These are phyloP conservation scores for Ogataea methanolica DNA, from an alignment of 805 yeast species.

Conservation along the genomic window DNA sequence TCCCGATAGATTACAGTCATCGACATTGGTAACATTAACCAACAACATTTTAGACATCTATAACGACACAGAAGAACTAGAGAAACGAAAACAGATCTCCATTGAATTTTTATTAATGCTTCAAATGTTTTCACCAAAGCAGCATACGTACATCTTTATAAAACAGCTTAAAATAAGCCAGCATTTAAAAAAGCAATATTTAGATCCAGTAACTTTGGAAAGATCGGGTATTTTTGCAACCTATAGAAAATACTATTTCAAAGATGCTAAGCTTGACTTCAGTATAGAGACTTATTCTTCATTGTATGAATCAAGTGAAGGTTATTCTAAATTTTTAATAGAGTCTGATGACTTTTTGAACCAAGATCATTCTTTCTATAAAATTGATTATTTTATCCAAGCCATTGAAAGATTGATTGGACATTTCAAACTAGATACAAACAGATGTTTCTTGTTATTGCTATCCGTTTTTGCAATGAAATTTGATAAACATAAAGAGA, in stretches of 20 bases:
- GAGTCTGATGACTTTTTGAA: slow-evolving; percentile 41
- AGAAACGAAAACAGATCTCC: slow-evolving; percentile 18
- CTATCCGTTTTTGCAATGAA: slow-evolving; percentile 47
- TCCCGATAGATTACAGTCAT: slow-evolving; percentile 17
- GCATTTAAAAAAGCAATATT: slow-evolving; percentile 23
- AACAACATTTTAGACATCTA: slow-evolving; percentile 13
- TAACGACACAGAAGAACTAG: slow-evolving; percentile 9
- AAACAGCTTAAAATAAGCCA: slow-evolving; percentile 23
- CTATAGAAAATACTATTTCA: slow-evolving; percentile 24
- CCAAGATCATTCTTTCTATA: slow-evolving; percentile 35
- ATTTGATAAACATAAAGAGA: slow-evolving; percentile 39
- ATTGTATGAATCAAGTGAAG: slow-evolving; percentile 71
- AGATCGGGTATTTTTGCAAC: slow-evolving; percentile 27
- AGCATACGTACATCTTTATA: slow-evolving; percentile 17
- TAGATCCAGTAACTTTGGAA: slow-evolving; percentile 22
- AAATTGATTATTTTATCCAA: slow-evolving; percentile 40
- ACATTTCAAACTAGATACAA: slow-evolving; percentile 70
- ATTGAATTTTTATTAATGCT: slow-evolving; percentile 23
- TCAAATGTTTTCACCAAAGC: slow-evolving; percentile 21
- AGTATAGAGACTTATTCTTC: slow-evolving; percentile 45
- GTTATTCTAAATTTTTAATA: slow-evolving; percentile 60
- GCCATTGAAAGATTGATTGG: slow-evolving; percentile 60
- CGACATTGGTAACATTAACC: slow-evolving; percentile 13
- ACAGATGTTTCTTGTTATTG: slow-evolving; percentile 59
- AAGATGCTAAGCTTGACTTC: slow-evolving; percentile 27